Base-by-base conservation (phyloP, 257 asterid species). In the Knoxia roxburghii region DNA sequence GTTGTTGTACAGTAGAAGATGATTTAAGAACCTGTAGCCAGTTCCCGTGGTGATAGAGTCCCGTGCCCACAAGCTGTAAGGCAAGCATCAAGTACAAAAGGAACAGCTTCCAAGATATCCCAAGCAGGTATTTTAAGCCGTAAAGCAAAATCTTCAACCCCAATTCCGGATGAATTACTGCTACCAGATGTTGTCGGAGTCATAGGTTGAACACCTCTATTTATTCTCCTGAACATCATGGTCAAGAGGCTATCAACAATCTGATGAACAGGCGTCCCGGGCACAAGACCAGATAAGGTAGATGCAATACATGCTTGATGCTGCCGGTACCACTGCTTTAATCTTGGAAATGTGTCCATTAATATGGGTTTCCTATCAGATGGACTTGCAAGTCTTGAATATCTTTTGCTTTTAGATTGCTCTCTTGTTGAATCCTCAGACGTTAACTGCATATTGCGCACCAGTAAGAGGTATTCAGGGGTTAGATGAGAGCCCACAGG, bases 41-140 rank as follows among this genome's bases (percentile, higher is more conserved):
- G 79, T 81, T 94, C 97, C 63, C 97, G 96, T 11, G 99, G 99
- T 18, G 96, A 88, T 62, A 94, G 68, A 70, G 87, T 84, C 67
- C 92, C 96, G 74, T 94, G 97, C 76, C 89, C 91, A 72, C 94
- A 84, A 64, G 96, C 95, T 65, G 99, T 89, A 68, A 94, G 92
- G 62, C 97, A 86, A 77, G 99, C 97, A 80, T 90, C 97, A 79
- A 90, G 97, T 70, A 83, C 96, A 77, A 82, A 94, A n/a, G 99
- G 99, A 76, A 88, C 81, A 73, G 99, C 99, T 72, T 88, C 97
- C 43, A 94, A 80, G 82, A 94, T 94, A 87, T 94, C 97, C 97
- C 99, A 94, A 77, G 97, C 99, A 74, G 99, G 99, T 59, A 88
- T 55, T 65, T 83, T 94, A 70, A 88, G 96, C 71, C 80, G 81